Percentiles rank a stretch among this genome's conserved stretches.
phyloP scores from a whole-genome alignment of 1,139 yeast genomes.

The Taphrina wiesneri region DNA sequence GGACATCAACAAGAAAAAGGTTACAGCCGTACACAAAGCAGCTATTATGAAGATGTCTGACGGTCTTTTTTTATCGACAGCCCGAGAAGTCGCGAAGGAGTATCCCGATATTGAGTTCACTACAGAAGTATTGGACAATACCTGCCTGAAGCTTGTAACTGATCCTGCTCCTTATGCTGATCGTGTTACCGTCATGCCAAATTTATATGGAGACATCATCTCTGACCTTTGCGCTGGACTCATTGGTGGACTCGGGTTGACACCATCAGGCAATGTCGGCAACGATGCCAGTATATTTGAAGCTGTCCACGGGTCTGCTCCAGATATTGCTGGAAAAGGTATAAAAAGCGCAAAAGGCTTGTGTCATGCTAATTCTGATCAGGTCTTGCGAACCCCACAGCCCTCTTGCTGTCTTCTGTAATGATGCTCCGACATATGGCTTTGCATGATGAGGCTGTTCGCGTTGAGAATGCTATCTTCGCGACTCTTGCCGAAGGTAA shows the following conservation, averaged over 20 bases:
- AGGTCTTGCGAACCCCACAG: conserved; percentile 96
- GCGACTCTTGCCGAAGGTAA: conserved; percentile 94
- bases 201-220: conserved; percentile 97
- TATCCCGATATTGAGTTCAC: conserved; percentile 85
- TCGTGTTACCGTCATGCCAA: conserved; percentile 98
- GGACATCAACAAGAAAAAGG: conserved; percentile 83
- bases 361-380: conserved; percentile 70
- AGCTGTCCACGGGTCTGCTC: conserved; percentile 98
- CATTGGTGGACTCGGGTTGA: conserved; percentile 97
- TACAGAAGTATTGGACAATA: conserved; percentile 90
- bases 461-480: conserved; percentile 84
- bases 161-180: conserved; percentile 81
- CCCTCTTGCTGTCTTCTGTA: conserved; percentile 87
- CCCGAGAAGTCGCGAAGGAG: conserved; percentile 83
- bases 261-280: conserved; percentile 99
- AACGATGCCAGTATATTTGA: conserved; percentile 95
- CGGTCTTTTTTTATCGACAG: conserved; percentile 91
- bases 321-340: conserved; percentile 82
- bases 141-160: conserved; percentile 84
- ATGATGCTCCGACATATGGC: conserved; percentile 99
- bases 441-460: conserved; percentile 72
- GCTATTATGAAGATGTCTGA: conserved; percentile 97
- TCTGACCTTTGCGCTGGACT: conserved; percentile 96
- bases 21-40: conserved; percentile 95
- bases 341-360: neutral